These are phyloP conservation scores for Trypanosoma boissoni DNA, from an alignment of 208 protist genomes.

Conservation along the genomic window DNA sequence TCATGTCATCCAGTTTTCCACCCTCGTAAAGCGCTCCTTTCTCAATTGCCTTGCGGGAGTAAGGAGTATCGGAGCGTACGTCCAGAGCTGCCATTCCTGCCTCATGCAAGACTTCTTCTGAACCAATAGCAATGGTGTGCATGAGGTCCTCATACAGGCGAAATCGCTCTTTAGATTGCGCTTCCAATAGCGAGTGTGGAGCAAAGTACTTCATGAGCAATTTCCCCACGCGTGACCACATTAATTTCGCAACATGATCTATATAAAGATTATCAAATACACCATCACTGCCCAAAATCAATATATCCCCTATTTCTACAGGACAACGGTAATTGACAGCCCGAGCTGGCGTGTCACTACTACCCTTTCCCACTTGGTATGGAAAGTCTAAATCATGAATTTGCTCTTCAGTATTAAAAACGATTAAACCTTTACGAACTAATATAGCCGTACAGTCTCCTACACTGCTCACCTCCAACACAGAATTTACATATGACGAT, in stretches of 20 bases:
- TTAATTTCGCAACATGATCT: conserved; percentile 25
- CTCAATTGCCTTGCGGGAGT: conserved; percentile 62
- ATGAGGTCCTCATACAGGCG: conserved; percentile 38
- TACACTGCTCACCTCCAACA: conserved; percentile 57
- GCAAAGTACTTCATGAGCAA: conserved; percentile 32
- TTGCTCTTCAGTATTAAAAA: conserved; percentile 54
- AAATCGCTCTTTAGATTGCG: neutral
- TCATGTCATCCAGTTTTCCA: conserved; percentile 82
- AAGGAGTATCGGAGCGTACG: conserved; percentile 51
- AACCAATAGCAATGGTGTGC: conserved; percentile 32
- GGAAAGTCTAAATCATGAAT: conserved; percentile 64
- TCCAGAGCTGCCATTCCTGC: conserved; percentile 40
- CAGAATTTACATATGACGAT: conserved; percentile 19
- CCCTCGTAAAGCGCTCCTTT: conserved; percentile 60
- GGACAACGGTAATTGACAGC: conserved; percentile 38
- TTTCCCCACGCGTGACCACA: conserved; percentile 37
- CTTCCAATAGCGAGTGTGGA: conserved; percentile 20
- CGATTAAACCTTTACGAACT: conserved; percentile 41
- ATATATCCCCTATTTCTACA: conserved; percentile 49
- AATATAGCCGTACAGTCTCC: conserved; percentile 65
- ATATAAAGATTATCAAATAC: conserved; percentile 76
- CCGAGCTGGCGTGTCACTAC: conserved; percentile 45
- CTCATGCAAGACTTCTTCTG: conserved; percentile 33
- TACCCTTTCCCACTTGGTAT: conserved; percentile 64
- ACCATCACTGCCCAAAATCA: conserved; percentile 70